Conservation (phyloP, 208 protist species). For the Acanthamoeba culbertsoni region DNA sequence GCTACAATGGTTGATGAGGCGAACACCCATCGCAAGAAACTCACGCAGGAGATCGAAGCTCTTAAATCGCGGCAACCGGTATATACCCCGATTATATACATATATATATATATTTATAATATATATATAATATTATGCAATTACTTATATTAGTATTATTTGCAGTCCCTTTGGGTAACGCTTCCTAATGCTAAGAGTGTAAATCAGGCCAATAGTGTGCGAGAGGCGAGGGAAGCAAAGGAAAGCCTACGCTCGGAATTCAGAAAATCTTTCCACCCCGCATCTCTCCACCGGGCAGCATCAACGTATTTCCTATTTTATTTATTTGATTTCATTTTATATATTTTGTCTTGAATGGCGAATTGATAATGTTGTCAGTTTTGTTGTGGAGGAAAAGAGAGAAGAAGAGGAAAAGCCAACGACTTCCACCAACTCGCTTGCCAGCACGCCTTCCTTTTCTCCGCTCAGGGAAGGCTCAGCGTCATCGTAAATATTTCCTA, state of each 20-base stretch:
- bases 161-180: too few relatives aligned
- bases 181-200: too few relatives aligned
- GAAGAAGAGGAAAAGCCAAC: background rate
- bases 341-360: background rate
- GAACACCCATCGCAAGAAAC: background rate
- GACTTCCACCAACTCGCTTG: background rate
- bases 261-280: constrained; percentile 7
- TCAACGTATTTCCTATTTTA: background rate
- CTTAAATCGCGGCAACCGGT: background rate
- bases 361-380: background rate
- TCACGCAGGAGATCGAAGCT: background rate
- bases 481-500: background rate
- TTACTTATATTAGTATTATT: too few relatives aligned
- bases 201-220: background rate
- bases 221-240: background rate
- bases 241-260: background rate
- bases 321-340: background rate
- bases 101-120: too few relatives aligned
- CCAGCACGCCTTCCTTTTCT: background rate
- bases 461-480: background rate
- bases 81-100: too few relatives aligned
- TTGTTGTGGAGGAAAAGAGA: background rate
- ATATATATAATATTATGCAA: too few relatives aligned
- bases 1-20: background rate
- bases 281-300: background rate